Evolutionary conservation across 2,329 filamentous ascomycete genomes (phyloP), one percentile per base, ranked within the genome.

Genomic region (Ophiobolus disseminans): DNA sequence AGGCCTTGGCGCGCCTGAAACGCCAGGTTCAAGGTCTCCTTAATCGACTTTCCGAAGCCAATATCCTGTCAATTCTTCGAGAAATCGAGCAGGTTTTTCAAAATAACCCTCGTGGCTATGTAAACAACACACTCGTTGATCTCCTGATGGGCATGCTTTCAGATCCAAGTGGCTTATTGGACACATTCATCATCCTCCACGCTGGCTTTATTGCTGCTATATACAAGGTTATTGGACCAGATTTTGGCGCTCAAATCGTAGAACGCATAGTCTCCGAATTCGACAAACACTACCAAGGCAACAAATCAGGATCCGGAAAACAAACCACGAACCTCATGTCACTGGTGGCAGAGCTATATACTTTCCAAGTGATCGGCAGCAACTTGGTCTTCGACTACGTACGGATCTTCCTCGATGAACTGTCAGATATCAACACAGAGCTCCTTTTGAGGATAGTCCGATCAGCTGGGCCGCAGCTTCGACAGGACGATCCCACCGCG

Each of bases 1-100:
- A 95, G 69, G 78, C 82, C 32, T 78, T 89, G 38, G 79, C 80
- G 10, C 86, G 88, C 30, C 77, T 99, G 40, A 86, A 86, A 49
- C 85, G 90, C 53, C 90, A 95, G 65, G 80, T 90, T 0, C 91
- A 97, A 69, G 93, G 94, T 66, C 81, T 94, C 14, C 82, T 99
- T 67, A 99, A 99, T 73, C 88, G 93, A 67, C 80, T 99, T 23
- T 97, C 94, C 0, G 93, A 97, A 68, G 86, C 91, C 28, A 97
- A 94, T 62, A 80, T 99, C 55, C 73, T 96, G 5, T 88, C 90
- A 2, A 96, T 97, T 43, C 77, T 97, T 3, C 82, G 83, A 34
- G 89, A 95, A 14, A 81, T 96, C 23, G 91, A 96, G 66, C 85
- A 87, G 52, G 77, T 97, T 1, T 99, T 97, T 69, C 83, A 87